Base-by-base conservation (phyloP, 2,329 filamentous ascomycete genomes). In the Metarhizium album region DNA sequence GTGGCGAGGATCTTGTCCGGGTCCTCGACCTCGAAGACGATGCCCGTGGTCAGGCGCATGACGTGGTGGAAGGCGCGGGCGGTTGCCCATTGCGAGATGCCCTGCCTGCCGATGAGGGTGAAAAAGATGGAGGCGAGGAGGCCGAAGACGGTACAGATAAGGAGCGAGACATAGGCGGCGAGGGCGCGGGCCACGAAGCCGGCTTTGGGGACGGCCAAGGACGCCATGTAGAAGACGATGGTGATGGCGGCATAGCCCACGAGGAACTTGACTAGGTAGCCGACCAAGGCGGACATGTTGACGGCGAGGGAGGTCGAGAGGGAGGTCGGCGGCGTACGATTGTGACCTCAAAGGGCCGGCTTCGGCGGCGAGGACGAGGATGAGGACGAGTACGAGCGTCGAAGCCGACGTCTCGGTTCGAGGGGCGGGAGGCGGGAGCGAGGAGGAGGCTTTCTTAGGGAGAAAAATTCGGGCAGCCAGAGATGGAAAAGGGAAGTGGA, bases 81-180 rank as follows among this genome's bases (percentile, higher is more conserved):
- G 9, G 82, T 82, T 38, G 87, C 82, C 88, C 90, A 97, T 74
- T 97, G 93, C 27, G 87, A 80, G 56, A 89, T 80, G 50, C 86
- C 82, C 53, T 82, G 83, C 60, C 86, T 80, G 53, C 90, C 90
- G 46, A 83, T 59, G 16, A 87, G 60, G 45, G 86, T 83, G 55
- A 97, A 76, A 53, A 80, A 61, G 54, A 90, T 77, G 43, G 86
- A 89, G 27, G 83, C 83, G 45, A 87, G 54, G 52, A 88, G 86
- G 53, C 90, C 93, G 68, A 88, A 94, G 59, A 74, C 67, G 27
- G 90, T 79, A 66, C 64, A 75, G 50, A 76, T 57, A 50, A 84
- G 61, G 47, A 89, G 69, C 37, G 76, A 74, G 54, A 85, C 70
- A 65, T 87, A 88, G 46, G 77, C 74, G 58, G 81, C 80, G 57